Conservation (phyloP, 2,329 filamentous ascomycete species). For the Diplocarpon rosae region DNA sequence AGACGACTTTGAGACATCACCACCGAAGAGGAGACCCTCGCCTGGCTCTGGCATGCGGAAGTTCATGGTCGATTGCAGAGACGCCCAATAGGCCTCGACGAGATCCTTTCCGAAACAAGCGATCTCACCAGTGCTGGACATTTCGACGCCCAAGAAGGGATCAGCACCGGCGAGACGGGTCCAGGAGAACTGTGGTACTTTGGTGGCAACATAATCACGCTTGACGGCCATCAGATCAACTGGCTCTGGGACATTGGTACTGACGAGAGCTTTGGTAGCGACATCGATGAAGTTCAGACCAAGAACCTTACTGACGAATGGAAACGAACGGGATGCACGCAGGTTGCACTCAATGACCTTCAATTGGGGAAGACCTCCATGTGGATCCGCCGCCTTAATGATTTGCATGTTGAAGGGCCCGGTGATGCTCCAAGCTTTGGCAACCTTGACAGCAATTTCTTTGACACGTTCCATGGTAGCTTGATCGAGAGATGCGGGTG, state of each 20-base stretch:
- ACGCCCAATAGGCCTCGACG: slow-evolving; percentile 95
- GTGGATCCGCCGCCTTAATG: slow-evolving; percentile 76
- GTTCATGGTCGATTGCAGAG: slow-evolving; percentile 96
- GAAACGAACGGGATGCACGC: slow-evolving; percentile 93
- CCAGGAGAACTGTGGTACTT: slow-evolving; percentile 99
- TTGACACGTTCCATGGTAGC: slow-evolving; percentile 76
- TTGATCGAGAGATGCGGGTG: slow-evolving; percentile 69
- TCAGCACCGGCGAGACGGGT: slow-evolving; percentile 94
- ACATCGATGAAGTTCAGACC: slow-evolving; percentile 95
- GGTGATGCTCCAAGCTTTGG: slow-evolving; percentile 92
- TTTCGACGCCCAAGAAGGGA: slow-evolving; percentile 95
- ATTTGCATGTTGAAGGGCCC: slow-evolving; percentile 99
- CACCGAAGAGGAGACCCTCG: slow-evolving; percentile 90
- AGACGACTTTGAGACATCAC: slow-evolving; percentile 59
- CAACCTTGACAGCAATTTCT: slow-evolving; percentile 92
- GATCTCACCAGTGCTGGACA: slow-evolving; percentile 95
- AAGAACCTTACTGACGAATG: slow-evolving; percentile 94
- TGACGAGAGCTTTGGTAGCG: slow-evolving; percentile 84
- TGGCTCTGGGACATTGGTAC: slow-evolving; percentile 72
- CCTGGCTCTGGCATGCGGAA: slow-evolving; percentile 93
- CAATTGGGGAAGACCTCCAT: slow-evolving; percentile 63
- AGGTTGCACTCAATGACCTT: slow-evolving; percentile 99
- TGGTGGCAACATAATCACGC: slow-evolving; percentile 89
- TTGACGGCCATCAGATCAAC: slow-evolving; percentile 80
- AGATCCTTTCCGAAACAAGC: slow-evolving; percentile 96